phyloP scores from a whole-genome alignment of 805 yeast genomes.

The Grigorovia transvaalensis region DNA sequence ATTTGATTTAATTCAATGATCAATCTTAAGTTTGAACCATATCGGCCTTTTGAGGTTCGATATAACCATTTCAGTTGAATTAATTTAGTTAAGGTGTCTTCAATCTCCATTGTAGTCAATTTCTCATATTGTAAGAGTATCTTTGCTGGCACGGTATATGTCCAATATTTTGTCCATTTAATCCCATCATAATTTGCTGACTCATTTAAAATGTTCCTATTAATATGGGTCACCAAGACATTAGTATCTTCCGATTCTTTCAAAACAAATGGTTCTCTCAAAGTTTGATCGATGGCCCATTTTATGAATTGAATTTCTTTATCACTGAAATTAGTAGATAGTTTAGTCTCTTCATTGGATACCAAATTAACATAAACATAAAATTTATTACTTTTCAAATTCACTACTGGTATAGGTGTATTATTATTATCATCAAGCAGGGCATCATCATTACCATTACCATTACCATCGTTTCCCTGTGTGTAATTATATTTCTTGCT shows the following conservation, averaged over 20 bases:
- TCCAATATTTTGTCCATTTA: slow-evolving; percentile 10
- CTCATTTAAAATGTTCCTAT: slow-evolving; percentile 6
- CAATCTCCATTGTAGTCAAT: slow-evolving; percentile 15
- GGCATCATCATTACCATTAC: neutral
- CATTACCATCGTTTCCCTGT: neutral
- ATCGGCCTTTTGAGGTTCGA: slow-evolving; percentile 13
- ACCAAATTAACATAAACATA: slow-evolving; percentile 20
- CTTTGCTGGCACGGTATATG: slow-evolving; percentile 16
- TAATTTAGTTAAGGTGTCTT: slow-evolving; percentile 11
- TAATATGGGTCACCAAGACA: slow-evolving; percentile 9
- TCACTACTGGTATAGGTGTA: neutral
- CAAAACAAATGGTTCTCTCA: neutral
- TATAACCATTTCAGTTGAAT: slow-evolving; percentile 23
- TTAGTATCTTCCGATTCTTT: neutral
- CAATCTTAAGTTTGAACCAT: slow-evolving; percentile 20
- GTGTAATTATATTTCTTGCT: neutral
- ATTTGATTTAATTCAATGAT: slow-evolving; percentile 21
- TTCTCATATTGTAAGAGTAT: slow-evolving; percentile 11
- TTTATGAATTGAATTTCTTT: slow-evolving; percentile 23
- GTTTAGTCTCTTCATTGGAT: slow-evolving; percentile 17
- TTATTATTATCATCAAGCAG: neutral
- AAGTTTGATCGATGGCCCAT: slow-evolving; percentile 17
- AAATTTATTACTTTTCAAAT: slow-evolving; percentile 13
- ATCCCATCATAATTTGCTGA: slow-evolving; percentile 2
- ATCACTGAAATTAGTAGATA: slow-evolving; percentile 21